These are phyloP conservation scores for Eurotiales sp. DNA, from an alignment of 2,329 filamentous ascomycete species.

Conservation along the genomic window DNA sequence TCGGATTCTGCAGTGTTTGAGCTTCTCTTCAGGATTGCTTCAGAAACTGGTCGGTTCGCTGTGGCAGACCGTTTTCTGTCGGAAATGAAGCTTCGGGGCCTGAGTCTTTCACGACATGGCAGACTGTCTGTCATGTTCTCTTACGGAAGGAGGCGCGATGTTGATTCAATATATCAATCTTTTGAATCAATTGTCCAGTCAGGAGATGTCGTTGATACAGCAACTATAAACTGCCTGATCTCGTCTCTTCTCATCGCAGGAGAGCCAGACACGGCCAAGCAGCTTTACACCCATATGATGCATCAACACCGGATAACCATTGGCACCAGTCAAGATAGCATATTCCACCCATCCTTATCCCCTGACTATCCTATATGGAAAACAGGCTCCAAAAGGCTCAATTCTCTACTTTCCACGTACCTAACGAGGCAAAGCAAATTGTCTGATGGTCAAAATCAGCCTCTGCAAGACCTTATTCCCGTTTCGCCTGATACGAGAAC, in stretches of 20 bases:
- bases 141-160: constrained; percentile 71
- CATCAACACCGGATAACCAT: constrained; percentile 42
- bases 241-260: constrained; percentile 70
- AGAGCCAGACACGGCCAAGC: constrained; percentile 72
- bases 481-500: constrained; percentile 74
- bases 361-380: constrained; percentile 37
- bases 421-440: constrained; percentile 24
- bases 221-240: constrained; percentile 83
- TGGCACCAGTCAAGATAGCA: constrained; percentile 15
- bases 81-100: constrained; percentile 70
- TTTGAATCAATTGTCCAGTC: constrained; percentile 80
- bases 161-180: constrained; percentile 67
- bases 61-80: constrained; percentile 80
- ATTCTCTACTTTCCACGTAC: constrained; percentile 45
- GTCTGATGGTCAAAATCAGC: constrained; percentile 31
- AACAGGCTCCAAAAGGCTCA: constrained; percentile 40
- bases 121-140: constrained; percentile 80
- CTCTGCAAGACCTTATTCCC: constrained; percentile 62
- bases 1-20: constrained; percentile 84
- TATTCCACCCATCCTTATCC: constrained; percentile 22
- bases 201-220: constrained; percentile 83
- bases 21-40: constrained; percentile 82
- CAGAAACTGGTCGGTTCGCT: constrained; percentile 77
- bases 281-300: constrained; percentile 84
- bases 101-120: constrained; percentile 72